Percentiles rank a stretch among this genome's conserved stretches.
These are phyloP conservation scores for Globisporangium perplexum DNA, from an alignment of 352 stramenopile genomes.

Conservation along the genomic window DNA sequence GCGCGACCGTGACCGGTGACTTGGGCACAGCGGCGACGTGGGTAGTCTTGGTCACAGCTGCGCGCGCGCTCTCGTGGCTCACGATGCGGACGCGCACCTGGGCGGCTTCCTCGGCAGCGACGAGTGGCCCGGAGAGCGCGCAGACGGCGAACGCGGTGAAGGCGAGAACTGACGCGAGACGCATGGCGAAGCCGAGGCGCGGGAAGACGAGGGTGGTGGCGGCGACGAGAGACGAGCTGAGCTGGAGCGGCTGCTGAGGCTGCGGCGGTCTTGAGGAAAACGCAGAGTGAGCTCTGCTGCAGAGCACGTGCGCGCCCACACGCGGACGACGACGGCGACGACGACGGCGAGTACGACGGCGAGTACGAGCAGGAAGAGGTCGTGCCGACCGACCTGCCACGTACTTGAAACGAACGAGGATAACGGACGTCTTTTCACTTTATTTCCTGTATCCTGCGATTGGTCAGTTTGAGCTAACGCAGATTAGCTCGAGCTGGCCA, in stretches of 20 bases:
- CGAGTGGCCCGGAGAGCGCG: background rate
- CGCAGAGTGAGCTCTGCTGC: slow-evolving; percentile 6
- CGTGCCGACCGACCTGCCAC: too few relatives aligned
- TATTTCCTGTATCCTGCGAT: too few relatives aligned
- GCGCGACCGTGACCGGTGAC: background rate
- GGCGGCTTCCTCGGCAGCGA: slow-evolving; percentile 1
- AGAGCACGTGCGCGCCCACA: too few relatives aligned
- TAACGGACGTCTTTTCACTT: too few relatives aligned
- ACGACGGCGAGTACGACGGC: background rate
- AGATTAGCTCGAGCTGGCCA: background rate
- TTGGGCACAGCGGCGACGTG: background rate
- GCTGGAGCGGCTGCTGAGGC: too few relatives aligned
- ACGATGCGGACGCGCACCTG: background rate
- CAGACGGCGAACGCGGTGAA: slow-evolving; percentile 7
- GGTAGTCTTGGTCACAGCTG: background rate
- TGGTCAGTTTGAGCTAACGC: too few relatives aligned
- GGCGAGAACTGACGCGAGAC: slow-evolving; percentile 6
- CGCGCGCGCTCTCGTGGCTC: background rate
- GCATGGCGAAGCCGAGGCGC: slow-evolving; percentile 4
- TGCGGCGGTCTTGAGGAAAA: background rate
- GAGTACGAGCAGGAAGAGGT: too few relatives aligned
- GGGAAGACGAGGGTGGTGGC: background rate
- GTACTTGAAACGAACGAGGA: too few relatives aligned
- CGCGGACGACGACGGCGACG: too few relatives aligned
- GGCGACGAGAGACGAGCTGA: background rate